phyloP scores from a whole-genome alignment of 2,329 filamentous ascomycete genomes.

The Metarhizium rileyi region DNA sequence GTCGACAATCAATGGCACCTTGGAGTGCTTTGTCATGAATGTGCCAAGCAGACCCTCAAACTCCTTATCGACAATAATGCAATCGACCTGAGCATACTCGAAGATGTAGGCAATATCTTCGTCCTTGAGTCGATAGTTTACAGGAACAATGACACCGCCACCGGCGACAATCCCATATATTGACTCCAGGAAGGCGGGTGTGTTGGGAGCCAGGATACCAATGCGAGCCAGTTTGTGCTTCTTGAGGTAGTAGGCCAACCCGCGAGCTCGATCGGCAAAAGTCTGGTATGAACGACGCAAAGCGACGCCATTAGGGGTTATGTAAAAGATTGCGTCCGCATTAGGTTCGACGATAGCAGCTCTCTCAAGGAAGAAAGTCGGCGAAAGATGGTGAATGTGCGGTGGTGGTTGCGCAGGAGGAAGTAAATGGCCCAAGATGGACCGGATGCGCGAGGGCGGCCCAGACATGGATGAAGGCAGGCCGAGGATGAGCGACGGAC shows the following conservation, averaged over 20 bases:
- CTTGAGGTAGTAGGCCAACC: conserved; percentile 77
- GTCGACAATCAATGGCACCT: conserved; percentile 68
- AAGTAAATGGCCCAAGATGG: conserved; percentile 42
- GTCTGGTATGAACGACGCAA: conserved; percentile 71
- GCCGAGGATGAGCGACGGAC: background rate
- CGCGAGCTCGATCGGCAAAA: conserved; percentile 75
- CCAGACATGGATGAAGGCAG: conserved; percentile 48
- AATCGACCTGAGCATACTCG: conserved; percentile 74
- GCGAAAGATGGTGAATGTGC: conserved; percentile 71
- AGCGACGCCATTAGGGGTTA: conserved; percentile 65
- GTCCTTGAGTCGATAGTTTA: conserved; percentile 56
- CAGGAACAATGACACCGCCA: conserved; percentile 65
- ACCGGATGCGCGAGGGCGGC: conserved; percentile 49
- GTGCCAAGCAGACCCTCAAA: conserved; percentile 59
- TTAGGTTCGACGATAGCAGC: conserved; percentile 83
- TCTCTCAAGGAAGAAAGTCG: conserved; percentile 77
- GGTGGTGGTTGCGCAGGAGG: conserved; percentile 32
- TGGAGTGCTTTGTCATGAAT: conserved; percentile 51
- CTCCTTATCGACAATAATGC: conserved; percentile 79
- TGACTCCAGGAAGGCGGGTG: conserved; percentile 83
- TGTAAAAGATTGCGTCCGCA: conserved; percentile 75
- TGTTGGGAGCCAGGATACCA: conserved; percentile 84
- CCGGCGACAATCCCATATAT: conserved; percentile 82
- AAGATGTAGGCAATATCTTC: conserved; percentile 91
- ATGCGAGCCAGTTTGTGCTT: conserved; percentile 67